Percentiles rank a stretch among this genome's conserved stretches.
phyloP scores from a whole-genome alignment of 2,329 filamentous ascomycete species.

The Dactylellina cionopaga region DNA sequence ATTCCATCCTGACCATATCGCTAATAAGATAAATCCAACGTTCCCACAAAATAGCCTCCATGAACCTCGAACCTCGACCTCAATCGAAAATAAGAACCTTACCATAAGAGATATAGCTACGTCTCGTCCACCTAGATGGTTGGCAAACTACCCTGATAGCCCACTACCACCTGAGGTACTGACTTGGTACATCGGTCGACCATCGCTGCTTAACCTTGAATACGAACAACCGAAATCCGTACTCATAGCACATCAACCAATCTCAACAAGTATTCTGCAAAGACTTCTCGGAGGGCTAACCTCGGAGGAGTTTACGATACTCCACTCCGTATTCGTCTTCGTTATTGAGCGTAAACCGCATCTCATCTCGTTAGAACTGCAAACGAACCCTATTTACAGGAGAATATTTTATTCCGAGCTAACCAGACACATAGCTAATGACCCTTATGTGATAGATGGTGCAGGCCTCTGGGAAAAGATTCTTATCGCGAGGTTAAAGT shows the following conservation, averaged over 20 bases:
- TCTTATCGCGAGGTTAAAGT: conserved; percentile 1
- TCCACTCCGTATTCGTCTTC: not conserved
- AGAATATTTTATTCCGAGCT: conserved; percentile 3
- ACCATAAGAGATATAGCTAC: not conserved
- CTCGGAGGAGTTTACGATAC: not conserved
- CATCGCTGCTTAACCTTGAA: not conserved
- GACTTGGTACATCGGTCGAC: conserved; percentile 6
- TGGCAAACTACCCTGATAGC: conserved; percentile 1
- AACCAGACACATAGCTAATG: not conserved
- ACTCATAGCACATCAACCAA: not conserved
- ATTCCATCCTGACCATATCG: not conserved
- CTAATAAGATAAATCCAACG: not conserved
- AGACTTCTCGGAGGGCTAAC: not conserved
- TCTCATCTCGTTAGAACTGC: not conserved
- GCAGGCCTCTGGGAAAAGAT: conserved; percentile 16
- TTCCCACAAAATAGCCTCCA: no score
- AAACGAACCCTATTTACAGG: not conserved
- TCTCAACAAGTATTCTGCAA: not conserved
- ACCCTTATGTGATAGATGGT: conserved; percentile 17
- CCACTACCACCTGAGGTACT: not conserved
- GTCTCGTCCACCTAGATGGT: not conserved
- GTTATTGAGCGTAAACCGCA: not conserved
- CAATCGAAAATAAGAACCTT: not conserved
- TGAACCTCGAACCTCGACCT: not conserved
- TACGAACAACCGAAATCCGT: not conserved